Base-by-base conservation (phyloP, 768 basidiomycete species). In the Lentinula sp. region DNA sequence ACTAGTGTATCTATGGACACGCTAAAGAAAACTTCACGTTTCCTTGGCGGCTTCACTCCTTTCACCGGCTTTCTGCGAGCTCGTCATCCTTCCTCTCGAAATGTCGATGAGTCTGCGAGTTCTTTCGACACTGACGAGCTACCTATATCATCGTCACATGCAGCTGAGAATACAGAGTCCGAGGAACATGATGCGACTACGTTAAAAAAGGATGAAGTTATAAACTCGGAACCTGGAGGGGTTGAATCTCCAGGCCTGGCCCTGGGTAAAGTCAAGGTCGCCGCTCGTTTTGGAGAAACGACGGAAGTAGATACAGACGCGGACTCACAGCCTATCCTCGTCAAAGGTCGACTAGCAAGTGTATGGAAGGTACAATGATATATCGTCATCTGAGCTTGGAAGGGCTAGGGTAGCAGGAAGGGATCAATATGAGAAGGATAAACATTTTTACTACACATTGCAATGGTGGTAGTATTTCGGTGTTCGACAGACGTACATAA, bases 1-100 rank as follows among this genome's bases (percentile, higher is more conserved):
- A 20, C 69, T 12, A 71, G 72, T 48, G 65, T 73, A 42, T 67
- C 72, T 13, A 68, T 63, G n/a, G 77, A 78, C 28, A 73, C 77
- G 43, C 69, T 66, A 53, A 79, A 69, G 69, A 79, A 72, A 65
- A 68, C 71, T 39, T 77, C 76, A 51, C 74, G 77, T 39, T 85
- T 85, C 74, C 80, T 86, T 66, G 83, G 79, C 66, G 83, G 78
- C 64, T 79, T 88, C 64, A 79, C 82, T 52, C 84, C 87, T 5
- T 79, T 90, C 42, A 77, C 87, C 49, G 85, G 82, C 33, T 84
- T 89, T 69, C 75, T 86, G 58, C 82, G 87, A 41, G 76, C 79
- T 20, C 83, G 87, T 53, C 81, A 88, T 69, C 80, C 85, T 35
- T 82, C 85, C 18, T 76, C 59, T 0, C 43, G 53, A 8, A 52